phyloP scores from a whole-genome alignment of 129 eudicot genomes.

The Sambucus nigra region DNA sequence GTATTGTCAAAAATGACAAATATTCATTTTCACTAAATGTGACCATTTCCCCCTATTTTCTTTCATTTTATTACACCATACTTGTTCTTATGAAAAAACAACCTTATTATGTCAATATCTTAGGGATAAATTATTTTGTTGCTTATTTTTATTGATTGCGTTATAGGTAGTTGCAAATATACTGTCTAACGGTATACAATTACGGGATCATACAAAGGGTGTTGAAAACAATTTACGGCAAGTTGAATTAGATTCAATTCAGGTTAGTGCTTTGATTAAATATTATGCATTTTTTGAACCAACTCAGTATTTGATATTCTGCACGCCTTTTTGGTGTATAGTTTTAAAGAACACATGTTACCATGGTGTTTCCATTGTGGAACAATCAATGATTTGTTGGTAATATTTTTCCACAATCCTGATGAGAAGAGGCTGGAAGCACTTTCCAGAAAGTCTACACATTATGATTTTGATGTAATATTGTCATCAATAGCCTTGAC shows the following conservation, averaged over 20 bases:
- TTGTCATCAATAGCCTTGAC: no score
- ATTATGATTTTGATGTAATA: no score
- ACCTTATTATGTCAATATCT: constrained; percentile 2
- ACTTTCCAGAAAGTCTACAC: no score
- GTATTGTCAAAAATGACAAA: neutral
- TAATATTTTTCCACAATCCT: neutral
- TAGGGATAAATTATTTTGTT: constrained; percentile 3
- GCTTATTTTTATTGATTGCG: constrained; percentile 9
- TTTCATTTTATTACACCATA: no score
- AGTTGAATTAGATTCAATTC: constrained; percentile 84
- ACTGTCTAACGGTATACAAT: constrained; percentile 77
- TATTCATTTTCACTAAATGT: no score
- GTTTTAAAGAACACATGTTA: no score
- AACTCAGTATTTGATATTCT: neutral
- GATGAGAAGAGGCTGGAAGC: neutral
- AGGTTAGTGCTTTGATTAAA: constrained; percentile 46
- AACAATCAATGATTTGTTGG: neutral
- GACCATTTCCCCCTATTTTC: no score
- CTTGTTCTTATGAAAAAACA: no score
- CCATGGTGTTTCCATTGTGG: neutral
- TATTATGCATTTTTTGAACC: neutral
- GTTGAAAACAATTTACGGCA: constrained; percentile 93
- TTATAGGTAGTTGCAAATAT: constrained; percentile 82
- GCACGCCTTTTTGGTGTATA: neutral
- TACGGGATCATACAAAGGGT: constrained; percentile 89